These are phyloP conservation scores for Annulohypoxylon moriforme DNA, from an alignment of 495 filamentous ascomycete genomes.

Conservation along the genomic window DNA sequence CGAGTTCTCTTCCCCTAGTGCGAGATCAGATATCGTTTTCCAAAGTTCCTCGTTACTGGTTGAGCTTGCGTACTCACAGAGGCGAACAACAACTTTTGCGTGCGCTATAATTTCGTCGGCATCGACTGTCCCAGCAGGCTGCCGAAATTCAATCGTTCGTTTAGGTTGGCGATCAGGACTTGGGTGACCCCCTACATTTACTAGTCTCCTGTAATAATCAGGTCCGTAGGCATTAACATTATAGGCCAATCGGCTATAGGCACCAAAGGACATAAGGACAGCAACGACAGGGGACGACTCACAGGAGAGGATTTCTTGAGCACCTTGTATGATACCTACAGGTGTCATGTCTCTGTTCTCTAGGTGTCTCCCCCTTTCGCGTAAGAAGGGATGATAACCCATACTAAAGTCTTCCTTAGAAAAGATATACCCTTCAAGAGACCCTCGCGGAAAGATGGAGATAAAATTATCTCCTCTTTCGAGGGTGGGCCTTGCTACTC, in stretches of 20 bases:
- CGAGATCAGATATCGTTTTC: conserved; percentile 12
- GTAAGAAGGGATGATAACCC: not conserved
- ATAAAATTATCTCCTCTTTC: not conserved
- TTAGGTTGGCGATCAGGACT: not conserved
- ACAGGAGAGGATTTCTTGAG: not conserved
- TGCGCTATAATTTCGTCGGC: conserved; percentile 27
- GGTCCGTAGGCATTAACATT: conserved; percentile 17
- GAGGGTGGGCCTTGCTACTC: not conserved
- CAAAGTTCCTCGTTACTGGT: not conserved
- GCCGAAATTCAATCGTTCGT: conserved; percentile 38
- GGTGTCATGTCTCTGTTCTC: not conserved
- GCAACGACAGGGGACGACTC: not conserved
- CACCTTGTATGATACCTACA: not conserved
- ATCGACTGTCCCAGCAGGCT: conserved; percentile 25
- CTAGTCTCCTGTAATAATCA: not conserved
- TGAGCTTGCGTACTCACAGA: conserved; percentile 17
- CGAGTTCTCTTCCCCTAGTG: not conserved
- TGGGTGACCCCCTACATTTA: not conserved
- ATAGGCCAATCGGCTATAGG: conserved; percentile 1
- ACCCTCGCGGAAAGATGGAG: conserved; percentile 29
- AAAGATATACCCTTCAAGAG: conserved; percentile 24
- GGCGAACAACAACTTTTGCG: not conserved
- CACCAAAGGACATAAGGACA: not conserved
- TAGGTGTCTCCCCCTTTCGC: not conserved
- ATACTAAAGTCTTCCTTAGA: not conserved